Conservation (phyloP, 2,329 filamentous ascomycete species). For the Juglanconis juglandina region DNA sequence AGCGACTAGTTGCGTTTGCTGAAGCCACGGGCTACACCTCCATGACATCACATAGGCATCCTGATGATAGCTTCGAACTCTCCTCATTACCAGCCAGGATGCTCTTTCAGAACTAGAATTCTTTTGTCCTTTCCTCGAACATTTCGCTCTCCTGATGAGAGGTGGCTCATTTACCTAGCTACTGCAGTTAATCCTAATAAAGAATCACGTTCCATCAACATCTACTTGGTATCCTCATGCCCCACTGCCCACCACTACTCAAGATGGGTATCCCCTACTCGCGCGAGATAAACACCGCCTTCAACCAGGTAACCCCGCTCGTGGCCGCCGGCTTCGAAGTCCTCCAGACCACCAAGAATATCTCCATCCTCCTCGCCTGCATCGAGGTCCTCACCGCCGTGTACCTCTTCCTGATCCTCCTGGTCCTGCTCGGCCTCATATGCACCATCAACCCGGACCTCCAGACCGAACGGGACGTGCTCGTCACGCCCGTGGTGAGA, state of each 20-base stretch:
- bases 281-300: constrained; percentile 12
- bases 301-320: constrained; percentile 16
- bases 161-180: too few species aligned
- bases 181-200: too few species aligned
- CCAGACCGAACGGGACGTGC: constrained; percentile 4
- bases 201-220: too few species aligned
- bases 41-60: constrained; percentile 17
- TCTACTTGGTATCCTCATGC: too few species aligned
- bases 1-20: neutral
- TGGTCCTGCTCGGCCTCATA: constrained; percentile 13
- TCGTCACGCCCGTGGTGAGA: constrained; percentile 14
- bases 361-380: constrained; percentile 17
- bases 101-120: neutral
- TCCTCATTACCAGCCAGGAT: neutral
- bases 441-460: constrained; percentile 13
- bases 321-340: constrained; percentile 17
- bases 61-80: neutral
- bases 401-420: constrained; percentile 10
- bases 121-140: neutral
- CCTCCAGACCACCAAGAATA: constrained; percentile 18
- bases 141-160: too few species aligned
- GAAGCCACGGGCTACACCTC: constrained; percentile 3
- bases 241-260: neutral
- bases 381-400: constrained; percentile 16
- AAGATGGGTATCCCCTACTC: constrained; percentile 19